These are phyloP conservation scores for Raddia guianensis DNA, from an alignment of 176 grass and related monocot species.

Conservation along the genomic window DNA sequence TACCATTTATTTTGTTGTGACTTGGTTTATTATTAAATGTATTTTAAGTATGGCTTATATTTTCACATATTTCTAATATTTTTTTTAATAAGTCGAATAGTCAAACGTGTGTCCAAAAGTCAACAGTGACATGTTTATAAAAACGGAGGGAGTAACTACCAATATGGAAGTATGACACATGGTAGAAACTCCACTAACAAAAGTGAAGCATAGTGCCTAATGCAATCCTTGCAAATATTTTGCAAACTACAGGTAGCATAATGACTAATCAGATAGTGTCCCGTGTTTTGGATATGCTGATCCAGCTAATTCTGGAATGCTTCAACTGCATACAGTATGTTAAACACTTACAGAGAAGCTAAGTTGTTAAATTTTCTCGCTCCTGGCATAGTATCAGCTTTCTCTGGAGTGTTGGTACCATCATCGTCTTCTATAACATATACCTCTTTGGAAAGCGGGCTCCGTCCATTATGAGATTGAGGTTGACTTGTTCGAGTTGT, in stretches of 20 bases:
- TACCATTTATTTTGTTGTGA: too few species aligned
- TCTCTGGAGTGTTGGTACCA: constrained; percentile 38
- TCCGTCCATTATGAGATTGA: constrained; percentile 38
- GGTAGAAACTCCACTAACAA: constrained; percentile 22
- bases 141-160: constrained; percentile 7
- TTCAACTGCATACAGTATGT: constrained; percentile 11
- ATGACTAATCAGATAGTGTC: not conserved
- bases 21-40: too few species aligned
- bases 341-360: constrained; percentile 53
- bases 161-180: constrained; percentile 23
- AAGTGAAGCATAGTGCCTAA: constrained; percentile 29
- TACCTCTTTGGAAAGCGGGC: constrained; percentile 74
- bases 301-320: constrained; percentile 14
- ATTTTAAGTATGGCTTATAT: too few species aligned
- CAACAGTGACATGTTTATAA: too few species aligned
- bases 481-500: constrained; percentile 40
- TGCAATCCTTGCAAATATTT: constrained; percentile 29
- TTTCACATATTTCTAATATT: too few species aligned
- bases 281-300: not conserved
- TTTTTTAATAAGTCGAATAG: too few species aligned
- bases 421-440: constrained; percentile 63
- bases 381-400: constrained; percentile 36
- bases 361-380: constrained; percentile 56
- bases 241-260: not conserved
- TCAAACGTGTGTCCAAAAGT: too few species aligned